Percentiles rank a stretch among this genome's conserved stretches.
These are phyloP conservation scores for Plasmodium falciparum DNA, from an alignment of 169 alveolate genomes.

Conservation along the genomic window DNA sequence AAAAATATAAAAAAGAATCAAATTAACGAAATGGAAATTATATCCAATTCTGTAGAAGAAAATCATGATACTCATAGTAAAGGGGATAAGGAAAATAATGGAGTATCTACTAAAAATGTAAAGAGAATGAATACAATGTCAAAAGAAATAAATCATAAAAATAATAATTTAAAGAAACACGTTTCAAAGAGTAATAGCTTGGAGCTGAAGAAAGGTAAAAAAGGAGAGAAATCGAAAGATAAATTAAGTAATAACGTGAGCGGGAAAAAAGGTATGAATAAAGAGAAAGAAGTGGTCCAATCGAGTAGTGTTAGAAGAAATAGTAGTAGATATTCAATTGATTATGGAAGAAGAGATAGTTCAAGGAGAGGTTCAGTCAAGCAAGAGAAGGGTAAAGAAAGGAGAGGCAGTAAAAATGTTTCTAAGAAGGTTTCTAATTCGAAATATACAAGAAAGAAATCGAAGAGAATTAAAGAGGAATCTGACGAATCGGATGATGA, in stretches of 20 bases:
- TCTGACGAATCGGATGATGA: neutral
- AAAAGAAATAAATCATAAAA: constrained; percentile 1
- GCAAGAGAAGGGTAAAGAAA: neutral
- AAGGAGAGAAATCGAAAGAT: neutral
- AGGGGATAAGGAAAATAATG: neutral
- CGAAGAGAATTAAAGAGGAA: neutral
- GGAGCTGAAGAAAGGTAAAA: neutral
- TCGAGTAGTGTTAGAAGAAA: too few relatives aligned
- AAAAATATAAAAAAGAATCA: neutral
- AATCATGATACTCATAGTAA: neutral
- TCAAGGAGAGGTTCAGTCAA: neutral
- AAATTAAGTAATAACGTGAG: neutral
- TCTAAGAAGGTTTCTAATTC: neutral
- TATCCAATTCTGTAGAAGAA: neutral
- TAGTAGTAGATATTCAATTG: too few relatives aligned
- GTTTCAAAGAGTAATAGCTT: neutral
- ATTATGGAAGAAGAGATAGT: neutral
- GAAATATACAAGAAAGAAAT: neutral
- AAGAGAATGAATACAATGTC: neutral
- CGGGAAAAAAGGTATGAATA: neutral
- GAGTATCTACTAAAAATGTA: neutral
- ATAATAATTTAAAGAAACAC: neutral
- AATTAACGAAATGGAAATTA: neutral
- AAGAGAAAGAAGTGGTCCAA: neutral
- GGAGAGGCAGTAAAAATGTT: neutral